These are phyloP conservation scores for Colletotrichum sp. DNA, from an alignment of 2,329 filamentous ascomycete genomes.

Conservation along the genomic window DNA sequence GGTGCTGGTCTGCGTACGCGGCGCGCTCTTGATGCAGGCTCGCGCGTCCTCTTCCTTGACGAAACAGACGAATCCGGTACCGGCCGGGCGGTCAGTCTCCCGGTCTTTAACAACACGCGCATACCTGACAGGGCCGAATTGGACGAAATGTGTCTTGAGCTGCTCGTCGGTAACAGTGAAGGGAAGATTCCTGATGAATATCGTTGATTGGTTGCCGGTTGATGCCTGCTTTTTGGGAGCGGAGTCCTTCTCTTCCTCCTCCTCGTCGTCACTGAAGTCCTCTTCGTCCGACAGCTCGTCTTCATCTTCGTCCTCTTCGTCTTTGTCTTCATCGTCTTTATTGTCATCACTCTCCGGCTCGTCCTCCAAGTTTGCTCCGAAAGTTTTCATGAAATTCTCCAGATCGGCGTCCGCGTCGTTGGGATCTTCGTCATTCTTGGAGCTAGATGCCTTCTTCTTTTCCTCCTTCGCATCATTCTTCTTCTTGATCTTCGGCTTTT, in stretches of 20 bases:
- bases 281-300: slow-evolving; percentile 51
- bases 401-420: slow-evolving; percentile 50
- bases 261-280: slow-evolving; percentile 42
- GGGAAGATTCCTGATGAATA: slow-evolving; percentile 94
- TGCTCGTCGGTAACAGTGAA: slow-evolving; percentile 85
- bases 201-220: slow-evolving; percentile 73
- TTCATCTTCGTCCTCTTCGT: slow-evolving; percentile 46
- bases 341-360: slow-evolving; percentile 58
- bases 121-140: slow-evolving; percentile 89
- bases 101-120: slow-evolving; percentile 90
- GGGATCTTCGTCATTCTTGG: slow-evolving; percentile 40
- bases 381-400: slow-evolving; percentile 63
- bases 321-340: slow-evolving; percentile 49
- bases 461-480: slow-evolving; percentile 42
- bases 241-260: slow-evolving; percentile 35
- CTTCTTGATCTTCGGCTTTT: slow-evolving; percentile 33
- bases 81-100: slow-evolving; percentile 83
- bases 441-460: slow-evolving; percentile 23
- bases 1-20: slow-evolving; percentile 57
- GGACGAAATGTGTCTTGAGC: slow-evolving; percentile 83
- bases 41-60: slow-evolving; percentile 77
- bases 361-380: slow-evolving; percentile 62
- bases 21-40: slow-evolving; percentile 77
- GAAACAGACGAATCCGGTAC: slow-evolving; percentile 96
- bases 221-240: slow-evolving; percentile 39